A percentile compares a stretch with the other conserved stretches of the same genome.
Evolutionary conservation across 2,329 filamentous ascomycete genomes (phyloP).

Genomic region (Trichoderma koningii): DNA sequence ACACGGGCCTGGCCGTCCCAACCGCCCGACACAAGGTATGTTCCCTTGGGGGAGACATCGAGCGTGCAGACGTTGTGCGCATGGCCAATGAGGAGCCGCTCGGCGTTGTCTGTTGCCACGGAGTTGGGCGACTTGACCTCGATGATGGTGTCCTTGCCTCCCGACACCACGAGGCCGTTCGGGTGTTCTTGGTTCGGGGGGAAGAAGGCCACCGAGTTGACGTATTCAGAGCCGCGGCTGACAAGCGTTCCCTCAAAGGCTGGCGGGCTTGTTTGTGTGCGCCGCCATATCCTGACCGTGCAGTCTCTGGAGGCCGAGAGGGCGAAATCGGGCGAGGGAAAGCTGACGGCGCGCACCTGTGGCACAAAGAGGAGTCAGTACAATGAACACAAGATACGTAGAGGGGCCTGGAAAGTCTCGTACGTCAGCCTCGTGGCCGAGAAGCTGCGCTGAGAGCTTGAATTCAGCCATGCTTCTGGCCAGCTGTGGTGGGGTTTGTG

Average conservation of each 20-base stretch:
- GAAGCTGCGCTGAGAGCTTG: constrained; percentile 88
- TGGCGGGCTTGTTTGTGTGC: constrained; percentile 64
- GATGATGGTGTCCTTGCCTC: constrained; percentile 89
- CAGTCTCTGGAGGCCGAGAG: constrained; percentile 90
- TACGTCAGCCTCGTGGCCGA: constrained; percentile 93
- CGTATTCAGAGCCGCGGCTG: constrained; percentile 78
- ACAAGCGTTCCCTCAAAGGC: constrained; percentile 76
- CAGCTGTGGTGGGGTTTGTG: constrained; percentile 17
- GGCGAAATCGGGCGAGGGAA: constrained; percentile 70
- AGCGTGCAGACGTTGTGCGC: constrained; percentile 84
- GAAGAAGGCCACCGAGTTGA: constrained; percentile 81
- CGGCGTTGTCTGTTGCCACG: constrained; percentile 71
- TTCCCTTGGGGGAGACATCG: constrained; percentile 72
- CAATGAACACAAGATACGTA: background rate
- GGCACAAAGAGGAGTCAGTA: constrained; percentile 28
- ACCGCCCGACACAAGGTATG: constrained; percentile 82
- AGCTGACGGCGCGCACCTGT: constrained; percentile 84
- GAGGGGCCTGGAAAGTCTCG: constrained; percentile 37
- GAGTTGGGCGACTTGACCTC: constrained; percentile 77
- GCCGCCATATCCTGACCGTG: constrained; percentile 84
- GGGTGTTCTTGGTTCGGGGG: constrained; percentile 68
- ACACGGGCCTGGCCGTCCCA: constrained; percentile 90
- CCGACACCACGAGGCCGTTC: constrained; percentile 81
- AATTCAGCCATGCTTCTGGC: constrained; percentile 68
- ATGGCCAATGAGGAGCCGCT: constrained; percentile 84